phyloP scores from a whole-genome alignment of 768 basidiomycete species.

The Xerocomellus intermedius region DNA sequence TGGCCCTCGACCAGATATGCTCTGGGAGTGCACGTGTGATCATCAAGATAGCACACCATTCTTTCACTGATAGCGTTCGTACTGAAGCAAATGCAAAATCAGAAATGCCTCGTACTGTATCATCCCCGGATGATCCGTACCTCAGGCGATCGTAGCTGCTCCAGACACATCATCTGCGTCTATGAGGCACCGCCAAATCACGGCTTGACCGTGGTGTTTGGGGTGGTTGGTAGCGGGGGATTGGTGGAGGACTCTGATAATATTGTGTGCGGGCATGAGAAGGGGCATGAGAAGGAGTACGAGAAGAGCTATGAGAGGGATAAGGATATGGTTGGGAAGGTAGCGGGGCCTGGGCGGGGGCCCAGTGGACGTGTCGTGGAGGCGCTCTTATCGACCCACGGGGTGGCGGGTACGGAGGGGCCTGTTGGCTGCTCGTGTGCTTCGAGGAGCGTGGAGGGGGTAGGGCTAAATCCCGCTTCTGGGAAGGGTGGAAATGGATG shows the following conservation, averaged over 20 bases:
- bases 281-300: conserved; percentile 7
- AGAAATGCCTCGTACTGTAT: conserved; percentile 20
- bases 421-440: background rate
- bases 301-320: conserved; percentile 18
- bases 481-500: conserved; percentile 26
- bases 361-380: conserved; percentile 29
- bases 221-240: conserved; percentile 23
- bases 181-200: conserved; percentile 1
- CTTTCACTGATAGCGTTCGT: conserved; percentile 23
- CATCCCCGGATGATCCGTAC: conserved; percentile 28
- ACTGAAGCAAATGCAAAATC: conserved; percentile 25
- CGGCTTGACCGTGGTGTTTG: conserved; percentile 3
- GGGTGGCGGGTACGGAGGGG: conserved; percentile 24
- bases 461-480: conserved; percentile 16
- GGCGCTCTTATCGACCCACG: conserved; percentile 14
- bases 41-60: conserved; percentile 20
- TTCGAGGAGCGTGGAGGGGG: conserved; percentile 12
- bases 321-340: conserved; percentile 28
- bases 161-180: conserved; percentile 17
- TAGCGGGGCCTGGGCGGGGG: conserved; percentile 27
- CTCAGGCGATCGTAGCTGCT: conserved; percentile 16
- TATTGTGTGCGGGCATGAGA: conserved; percentile 5
- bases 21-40: conserved; percentile 19
- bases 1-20: conserved; percentile 4
- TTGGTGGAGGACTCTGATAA: background rate